Evolutionary conservation across 139 green algal species (phyloP).

Genomic region (Coccomyxa sp.): DNA sequence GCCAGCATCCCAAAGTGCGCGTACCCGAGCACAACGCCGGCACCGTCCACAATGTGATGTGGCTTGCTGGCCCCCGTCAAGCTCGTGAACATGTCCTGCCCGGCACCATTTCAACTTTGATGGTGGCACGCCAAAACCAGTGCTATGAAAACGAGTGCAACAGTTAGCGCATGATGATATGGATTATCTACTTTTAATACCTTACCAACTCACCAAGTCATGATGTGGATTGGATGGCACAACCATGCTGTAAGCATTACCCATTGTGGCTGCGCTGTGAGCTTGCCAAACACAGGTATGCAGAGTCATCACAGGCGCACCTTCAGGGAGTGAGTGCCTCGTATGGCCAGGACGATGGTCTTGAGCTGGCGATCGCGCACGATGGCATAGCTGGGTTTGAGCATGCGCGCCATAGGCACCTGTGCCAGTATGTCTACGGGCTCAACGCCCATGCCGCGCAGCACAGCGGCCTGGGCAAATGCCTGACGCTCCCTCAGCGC

Average conservation of each 20-base stretch:
- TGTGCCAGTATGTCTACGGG: conserved; percentile 58
- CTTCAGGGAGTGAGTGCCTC: conserved; percentile 77
- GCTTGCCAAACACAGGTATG: too few species aligned
- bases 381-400: conserved; percentile 74
- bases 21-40: conserved; percentile 71
- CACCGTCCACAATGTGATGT: conserved; percentile 67
- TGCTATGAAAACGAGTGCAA: background rate
- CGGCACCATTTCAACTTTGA: too few species aligned
- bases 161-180: background rate
- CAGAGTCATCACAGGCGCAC: conserved; percentile 12
- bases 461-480: conserved; percentile 48
- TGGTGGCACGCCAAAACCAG: too few species aligned
- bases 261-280: too few species aligned
- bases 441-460: conserved; percentile 36
- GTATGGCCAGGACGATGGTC: conserved; percentile 67
- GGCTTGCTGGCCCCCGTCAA: conserved; percentile 67
- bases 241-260: too few species aligned
- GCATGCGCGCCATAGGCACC: conserved; percentile 58
- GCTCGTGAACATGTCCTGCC: conserved; percentile 35
- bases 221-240: too few species aligned
- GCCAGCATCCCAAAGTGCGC: conserved; percentile 89
- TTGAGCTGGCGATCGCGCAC: conserved; percentile 49
- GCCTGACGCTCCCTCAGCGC: conserved; percentile 52
- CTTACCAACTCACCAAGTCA: too few species aligned
- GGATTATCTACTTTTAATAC: background rate